These are phyloP conservation scores for Porphyrellus cyaneotinctus DNA, from an alignment of 768 basidiomycete genomes.

Conservation along the genomic window DNA sequence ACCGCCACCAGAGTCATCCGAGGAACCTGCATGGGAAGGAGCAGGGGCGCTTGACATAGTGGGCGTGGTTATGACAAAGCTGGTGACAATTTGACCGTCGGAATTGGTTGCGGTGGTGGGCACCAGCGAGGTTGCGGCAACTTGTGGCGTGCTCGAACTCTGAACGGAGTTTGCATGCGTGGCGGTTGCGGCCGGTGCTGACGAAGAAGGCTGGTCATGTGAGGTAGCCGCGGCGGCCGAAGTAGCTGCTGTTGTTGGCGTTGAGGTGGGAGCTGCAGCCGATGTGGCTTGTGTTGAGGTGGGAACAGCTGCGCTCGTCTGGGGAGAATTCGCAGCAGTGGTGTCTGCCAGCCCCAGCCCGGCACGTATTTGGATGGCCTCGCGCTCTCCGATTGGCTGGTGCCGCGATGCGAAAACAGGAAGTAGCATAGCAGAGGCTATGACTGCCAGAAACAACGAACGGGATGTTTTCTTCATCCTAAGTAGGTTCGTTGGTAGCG, in stretches of 20 bases:
- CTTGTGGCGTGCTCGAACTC: background rate
- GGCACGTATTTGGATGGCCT: slow-evolving; percentile 16
- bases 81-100: slow-evolving; percentile 29
- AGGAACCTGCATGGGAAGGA: slow-evolving; percentile 21
- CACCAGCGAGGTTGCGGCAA: slow-evolving; percentile 1
- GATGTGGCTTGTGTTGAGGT: slow-evolving; percentile 5
- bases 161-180: slow-evolving; percentile 4
- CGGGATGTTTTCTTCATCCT: slow-evolving; percentile 23
- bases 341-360: background rate
- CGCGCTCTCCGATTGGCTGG: slow-evolving; percentile 14
- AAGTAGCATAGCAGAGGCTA: slow-evolving; percentile 26
- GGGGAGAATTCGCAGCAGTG: background rate
- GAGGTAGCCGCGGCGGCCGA: slow-evolving; percentile 10
- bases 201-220: slow-evolving; percentile 1
- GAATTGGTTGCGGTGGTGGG: slow-evolving; percentile 28
- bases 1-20: slow-evolving; percentile 20
- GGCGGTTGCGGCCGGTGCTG: background rate
- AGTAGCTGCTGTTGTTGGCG: slow-evolving; percentile 5
- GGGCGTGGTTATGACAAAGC: slow-evolving; percentile 11
- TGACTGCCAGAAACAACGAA: slow-evolving; percentile 27
- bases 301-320: background rate
- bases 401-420: slow-evolving; percentile 22
- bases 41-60: slow-evolving; percentile 24
- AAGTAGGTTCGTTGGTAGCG: slow-evolving; percentile 10
- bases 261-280: background rate